Evolutionary conservation across 2,329 filamentous ascomycete species (phyloP).

Genomic region (Microcyclospora pomicola): DNA sequence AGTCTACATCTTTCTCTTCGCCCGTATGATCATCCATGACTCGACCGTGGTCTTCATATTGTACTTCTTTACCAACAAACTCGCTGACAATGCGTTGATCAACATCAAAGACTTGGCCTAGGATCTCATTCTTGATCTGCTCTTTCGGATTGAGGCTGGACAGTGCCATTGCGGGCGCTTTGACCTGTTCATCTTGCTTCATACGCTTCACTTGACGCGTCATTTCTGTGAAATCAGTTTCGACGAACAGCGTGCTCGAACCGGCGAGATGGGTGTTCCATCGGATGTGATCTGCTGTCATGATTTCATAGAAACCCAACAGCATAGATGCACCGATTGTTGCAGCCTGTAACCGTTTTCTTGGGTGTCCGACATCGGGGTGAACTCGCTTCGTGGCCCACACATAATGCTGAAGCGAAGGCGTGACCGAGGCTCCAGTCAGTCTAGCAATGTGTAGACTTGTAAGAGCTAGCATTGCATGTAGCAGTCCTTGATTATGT

Average conservation of each 20-base stretch:
- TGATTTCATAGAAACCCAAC: constrained; percentile 85
- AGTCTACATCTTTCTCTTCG: constrained; percentile 37
- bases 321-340: constrained; percentile 81
- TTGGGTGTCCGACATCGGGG: constrained; percentile 55
- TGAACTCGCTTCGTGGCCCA: constrained; percentile 67
- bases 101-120: constrained; percentile 31
- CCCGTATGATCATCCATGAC: constrained; percentile 27
- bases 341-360: constrained; percentile 57
- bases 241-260: constrained; percentile 64
- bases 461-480: constrained; percentile 77
- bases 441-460: constrained; percentile 80
- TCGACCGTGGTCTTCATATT: constrained; percentile 44
- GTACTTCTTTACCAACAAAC: constrained; percentile 43
- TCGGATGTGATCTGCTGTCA: constrained; percentile 85
- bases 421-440: constrained; percentile 57
- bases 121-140: constrained; percentile 15
- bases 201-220: constrained; percentile 56
- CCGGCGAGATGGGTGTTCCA: constrained; percentile 90
- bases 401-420: constrained; percentile 85
- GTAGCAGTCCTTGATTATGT: constrained; percentile 71
- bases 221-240: constrained; percentile 65
- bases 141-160: constrained; percentile 14
- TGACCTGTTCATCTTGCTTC: constrained; percentile 33
- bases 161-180: constrained; percentile 24
- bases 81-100: constrained; percentile 44